Evolutionary conservation across 169 alveolate species (phyloP).

Genomic region (Amoebophrya sp.): DNA sequence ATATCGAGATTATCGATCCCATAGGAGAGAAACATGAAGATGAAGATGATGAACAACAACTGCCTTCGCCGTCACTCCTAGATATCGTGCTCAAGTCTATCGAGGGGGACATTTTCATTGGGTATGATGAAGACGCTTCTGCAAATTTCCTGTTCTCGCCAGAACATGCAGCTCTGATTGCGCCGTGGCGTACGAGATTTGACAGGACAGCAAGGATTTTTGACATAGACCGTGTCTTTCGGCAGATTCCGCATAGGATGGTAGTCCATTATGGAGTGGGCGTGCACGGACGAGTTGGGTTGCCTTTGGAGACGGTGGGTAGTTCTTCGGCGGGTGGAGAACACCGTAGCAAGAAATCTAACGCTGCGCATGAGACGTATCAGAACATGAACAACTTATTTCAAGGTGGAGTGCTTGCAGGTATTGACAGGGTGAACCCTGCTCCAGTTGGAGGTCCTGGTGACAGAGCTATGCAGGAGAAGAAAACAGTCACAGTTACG

Average conservation of each 20-base stretch:
- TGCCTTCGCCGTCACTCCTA: not conserved
- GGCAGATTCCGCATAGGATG: not conserved
- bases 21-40: not conserved
- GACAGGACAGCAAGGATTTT: not conserved
- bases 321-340: not conserved
- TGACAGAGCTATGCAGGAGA: not conserved
- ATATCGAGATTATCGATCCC: not conserved
- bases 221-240: not conserved
- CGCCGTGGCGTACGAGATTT: not conserved
- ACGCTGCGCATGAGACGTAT: not conserved
- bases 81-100: not conserved
- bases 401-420: too few species aligned
- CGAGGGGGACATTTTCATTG: not conserved
- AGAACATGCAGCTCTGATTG: not conserved
- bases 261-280: not conserved
- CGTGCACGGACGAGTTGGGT: not conserved
- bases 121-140: not conserved
- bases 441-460: too few species aligned
- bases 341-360: not conserved
- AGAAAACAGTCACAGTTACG: not conserved
- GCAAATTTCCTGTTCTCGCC: not conserved
- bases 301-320: not conserved
- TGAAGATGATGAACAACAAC: too few species aligned
- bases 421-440: too few species aligned
- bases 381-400: not conserved